Conservation (phyloP, 768 basidiomycete genomes). For the Mycena polygramma region DNA sequence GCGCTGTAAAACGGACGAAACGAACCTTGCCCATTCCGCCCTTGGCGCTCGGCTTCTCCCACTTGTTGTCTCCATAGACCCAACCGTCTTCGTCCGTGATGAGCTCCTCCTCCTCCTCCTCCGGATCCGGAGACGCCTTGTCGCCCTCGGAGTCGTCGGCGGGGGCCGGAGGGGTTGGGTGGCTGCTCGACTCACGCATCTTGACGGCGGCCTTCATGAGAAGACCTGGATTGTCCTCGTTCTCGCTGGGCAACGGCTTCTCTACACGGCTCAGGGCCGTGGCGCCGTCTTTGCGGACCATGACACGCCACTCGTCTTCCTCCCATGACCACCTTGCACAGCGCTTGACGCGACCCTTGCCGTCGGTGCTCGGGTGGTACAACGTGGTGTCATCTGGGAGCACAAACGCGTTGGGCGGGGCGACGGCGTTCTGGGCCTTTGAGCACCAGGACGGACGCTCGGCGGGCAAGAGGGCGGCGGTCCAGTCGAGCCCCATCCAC, state of each 20-base stretch:
- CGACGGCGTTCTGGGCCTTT: constrained; percentile 67
- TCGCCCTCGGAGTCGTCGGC: constrained; percentile 41
- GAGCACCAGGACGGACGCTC: constrained; percentile 93
- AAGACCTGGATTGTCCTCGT: constrained; percentile 62
- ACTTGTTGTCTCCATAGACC: constrained; percentile 96
- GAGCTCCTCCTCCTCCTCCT: constrained; percentile 62
- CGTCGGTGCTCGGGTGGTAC: constrained; percentile 59
- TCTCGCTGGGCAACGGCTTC: constrained; percentile 65
- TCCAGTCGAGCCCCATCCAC: constrained; percentile 99
- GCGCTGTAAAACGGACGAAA: constrained; percentile 12
- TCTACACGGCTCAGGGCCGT: constrained; percentile 66
- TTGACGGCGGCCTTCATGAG: constrained; percentile 69
- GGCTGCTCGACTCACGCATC: constrained; percentile 53
- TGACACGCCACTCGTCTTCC: constrained; percentile 90
- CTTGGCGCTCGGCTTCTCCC: constrained; percentile 82
- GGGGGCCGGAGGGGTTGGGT: constrained; percentile 11
- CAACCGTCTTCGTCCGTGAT: constrained; percentile 90
- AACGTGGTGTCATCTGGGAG: constrained; percentile 74
- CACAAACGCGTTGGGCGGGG: constrained; percentile 77
- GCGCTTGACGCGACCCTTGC: constrained; percentile 68
- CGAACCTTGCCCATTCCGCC: constrained; percentile 89
- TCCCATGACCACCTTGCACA: constrained; percentile 92
- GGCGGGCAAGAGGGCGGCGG: constrained; percentile 88
- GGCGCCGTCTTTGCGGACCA: constrained; percentile 70
- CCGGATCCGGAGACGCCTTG: constrained; percentile 46